Base-by-base conservation (phyloP, 2,329 filamentous ascomycete genomes). In the Grosmannia huntii region DNA sequence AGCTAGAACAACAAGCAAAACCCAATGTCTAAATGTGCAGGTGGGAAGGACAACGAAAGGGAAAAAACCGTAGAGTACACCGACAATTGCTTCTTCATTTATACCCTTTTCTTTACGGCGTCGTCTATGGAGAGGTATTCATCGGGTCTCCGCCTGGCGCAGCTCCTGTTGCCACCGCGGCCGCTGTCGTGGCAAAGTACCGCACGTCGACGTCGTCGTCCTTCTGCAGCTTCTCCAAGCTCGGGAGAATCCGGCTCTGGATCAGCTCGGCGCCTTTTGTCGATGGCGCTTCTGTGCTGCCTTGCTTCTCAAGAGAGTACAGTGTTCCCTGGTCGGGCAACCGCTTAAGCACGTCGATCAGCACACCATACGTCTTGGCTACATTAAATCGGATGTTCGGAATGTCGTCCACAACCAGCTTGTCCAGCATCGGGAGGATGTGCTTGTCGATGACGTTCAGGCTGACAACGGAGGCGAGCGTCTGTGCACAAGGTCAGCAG, bases 301-400 rank as follows among this genome's bases (percentile, higher is more conserved):
- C 86, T 31, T 86, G 82, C 77, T 95, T 94, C 73, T 96, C 90
- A 60, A 95, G 73, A 56, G 89, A 84, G 69, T 87, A 84, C 62
- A 97, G 79, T 16, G 92, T 97, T 61, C 90, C 90, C 68, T 94
- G 81, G 57, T 91, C 88, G 3, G 94, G 92, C 58, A 99, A 80
- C 65, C 90, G 87, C 73, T 92, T 90, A 68, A 99, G 80, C n/a
- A 91, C 90, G 65, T 88, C 85, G 67, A 97, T 90, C 60, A 99
- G 77, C 56, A 94, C 86, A 25, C 85, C 84, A 69, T 97, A 99
- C 53, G 94, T 97, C 78, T 99, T 99, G 66, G 94, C 94, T 53
- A 99, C 94, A 72, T 99, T 99, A 82, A 99, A 99, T 56, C 94
- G 90, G 70, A 99, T 99, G 75, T 99, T 99, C 65, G 94, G 94